These are phyloP conservation scores for Aspergillus amoenus DNA, from an alignment of 2,329 filamentous ascomycete species.

Conservation along the genomic window DNA sequence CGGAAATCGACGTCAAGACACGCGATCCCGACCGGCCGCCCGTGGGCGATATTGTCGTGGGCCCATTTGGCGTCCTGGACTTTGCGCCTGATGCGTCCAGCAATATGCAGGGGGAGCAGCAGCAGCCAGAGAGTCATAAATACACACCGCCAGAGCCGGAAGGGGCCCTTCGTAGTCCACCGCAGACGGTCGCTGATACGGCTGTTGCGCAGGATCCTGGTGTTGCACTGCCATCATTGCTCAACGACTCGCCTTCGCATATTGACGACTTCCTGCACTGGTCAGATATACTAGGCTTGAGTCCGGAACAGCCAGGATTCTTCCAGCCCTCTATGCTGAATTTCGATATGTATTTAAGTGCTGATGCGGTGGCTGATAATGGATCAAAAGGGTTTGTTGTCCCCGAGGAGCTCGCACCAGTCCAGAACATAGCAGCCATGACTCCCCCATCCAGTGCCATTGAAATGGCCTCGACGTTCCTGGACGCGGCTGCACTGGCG, in stretches of 20 bases:
- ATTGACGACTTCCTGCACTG: slow-evolving; percentile 34
- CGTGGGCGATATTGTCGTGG: slow-evolving; percentile 25
- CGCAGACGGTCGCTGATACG: background rate
- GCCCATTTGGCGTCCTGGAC: slow-evolving; percentile 32
- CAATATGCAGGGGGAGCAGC: background rate
- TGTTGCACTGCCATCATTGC: background rate
- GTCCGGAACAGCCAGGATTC: slow-evolving; percentile 22
- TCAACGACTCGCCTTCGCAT: slow-evolving; percentile 21
- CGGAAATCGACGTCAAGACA: slow-evolving; percentile 31
- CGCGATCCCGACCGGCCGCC: slow-evolving; percentile 20
- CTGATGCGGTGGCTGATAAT: background rate
- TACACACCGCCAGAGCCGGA: background rate
- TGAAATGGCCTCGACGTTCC: background rate
- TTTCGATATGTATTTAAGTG: background rate
- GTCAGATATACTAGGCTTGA: slow-evolving; percentile 33
- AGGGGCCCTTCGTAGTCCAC: background rate
- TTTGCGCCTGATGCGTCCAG: slow-evolving; percentile 9
- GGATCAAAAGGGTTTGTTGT: background rate
- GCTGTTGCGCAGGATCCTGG: background rate
- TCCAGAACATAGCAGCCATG: slow-evolving; percentile 5
- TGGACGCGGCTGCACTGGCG: slow-evolving; percentile 15
- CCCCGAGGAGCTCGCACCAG: background rate
- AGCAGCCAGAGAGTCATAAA: background rate
- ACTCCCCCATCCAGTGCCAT: background rate
- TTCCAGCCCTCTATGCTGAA: slow-evolving; percentile 16